phyloP scores from a whole-genome alignment of 148 eudicot species.

The Amaranthus hypochondriacus region DNA sequence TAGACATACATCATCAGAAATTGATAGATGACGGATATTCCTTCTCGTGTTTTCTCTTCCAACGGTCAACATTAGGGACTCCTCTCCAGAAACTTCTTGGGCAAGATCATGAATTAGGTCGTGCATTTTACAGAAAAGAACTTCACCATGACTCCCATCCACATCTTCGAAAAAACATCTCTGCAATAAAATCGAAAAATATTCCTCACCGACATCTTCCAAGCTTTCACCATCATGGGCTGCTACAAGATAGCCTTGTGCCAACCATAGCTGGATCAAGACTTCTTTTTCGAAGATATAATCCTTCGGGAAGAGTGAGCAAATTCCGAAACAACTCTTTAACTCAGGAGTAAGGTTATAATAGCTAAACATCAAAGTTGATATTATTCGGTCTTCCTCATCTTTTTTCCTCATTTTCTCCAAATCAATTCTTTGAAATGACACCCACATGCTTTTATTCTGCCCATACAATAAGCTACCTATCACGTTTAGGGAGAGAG shows the following conservation, averaged over 20 bases:
- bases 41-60: background rate
- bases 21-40: constrained; percentile 19
- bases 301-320: constrained; percentile 35
- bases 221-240: background rate
- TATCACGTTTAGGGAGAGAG: constrained; percentile 24
- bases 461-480: constrained; percentile 15
- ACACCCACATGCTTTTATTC: constrained; percentile 16
- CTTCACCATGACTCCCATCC: constrained; percentile 11
- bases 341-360: constrained; percentile 20
- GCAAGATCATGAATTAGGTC: constrained; percentile 46
- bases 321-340: constrained; percentile 36
- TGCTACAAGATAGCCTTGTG: constrained; percentile 27
- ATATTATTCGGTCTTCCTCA: constrained; percentile 6
- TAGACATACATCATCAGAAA: background rate
- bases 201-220: constrained; percentile 24
- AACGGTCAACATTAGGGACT: background rate
- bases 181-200: constrained; percentile 22
- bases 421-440: constrained; percentile 12
- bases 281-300: background rate
- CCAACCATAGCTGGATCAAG: constrained; percentile 34
- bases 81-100: constrained; percentile 19
- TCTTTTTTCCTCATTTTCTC: background rate
- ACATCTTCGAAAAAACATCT: constrained; percentile 33
- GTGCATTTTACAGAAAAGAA: constrained; percentile 29
- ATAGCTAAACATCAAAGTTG: constrained; percentile 25